A percentile compares a stretch with the other conserved stretches of the same genome.
phyloP scores from a whole-genome alignment of 345 rosid genomes.

The Eucalyptus pauciflora region DNA sequence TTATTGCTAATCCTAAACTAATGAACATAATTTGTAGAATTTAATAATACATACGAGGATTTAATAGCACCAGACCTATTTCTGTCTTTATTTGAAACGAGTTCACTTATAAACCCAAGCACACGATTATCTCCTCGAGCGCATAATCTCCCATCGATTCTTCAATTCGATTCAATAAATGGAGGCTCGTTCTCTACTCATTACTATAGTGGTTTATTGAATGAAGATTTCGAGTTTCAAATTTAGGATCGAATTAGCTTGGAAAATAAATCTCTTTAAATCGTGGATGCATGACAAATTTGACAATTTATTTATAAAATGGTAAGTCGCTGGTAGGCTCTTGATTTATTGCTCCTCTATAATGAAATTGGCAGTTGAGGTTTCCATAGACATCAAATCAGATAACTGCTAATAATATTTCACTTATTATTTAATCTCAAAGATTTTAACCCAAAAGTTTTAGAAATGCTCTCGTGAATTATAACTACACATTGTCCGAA shows the following conservation, averaged over 20 bases:
- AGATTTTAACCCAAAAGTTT: not conserved
- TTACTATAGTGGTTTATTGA: not conserved
- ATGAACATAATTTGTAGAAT: not conserved
- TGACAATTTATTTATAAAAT: not conserved
- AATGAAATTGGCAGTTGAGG: not conserved
- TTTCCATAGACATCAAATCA: not conserved
- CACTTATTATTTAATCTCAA: not conserved
- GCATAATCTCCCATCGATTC: accelerated
- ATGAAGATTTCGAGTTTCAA: too few relatives aligned
- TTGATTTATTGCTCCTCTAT: not conserved
- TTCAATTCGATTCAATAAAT: not conserved
- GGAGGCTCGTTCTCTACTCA: not conserved
- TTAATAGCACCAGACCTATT: not conserved
- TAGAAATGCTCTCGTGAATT: not conserved
- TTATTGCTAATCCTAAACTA: not conserved
- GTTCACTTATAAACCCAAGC: not conserved
- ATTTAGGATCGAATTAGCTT: not conserved
- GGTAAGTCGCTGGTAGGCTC: not conserved
- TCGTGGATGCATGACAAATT: not conserved
- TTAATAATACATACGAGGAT: not conserved
- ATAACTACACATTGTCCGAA: too few relatives aligned
- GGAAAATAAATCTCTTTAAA: not conserved
- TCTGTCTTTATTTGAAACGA: not conserved
- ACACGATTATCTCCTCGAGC: not conserved
- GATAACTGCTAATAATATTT: not conserved